Evolutionary conservation across 1,284 basidiomycete genomes (phyloP), one percentile per base, ranked within the genome.

Genomic region (Psilocybe mexicana): DNA sequence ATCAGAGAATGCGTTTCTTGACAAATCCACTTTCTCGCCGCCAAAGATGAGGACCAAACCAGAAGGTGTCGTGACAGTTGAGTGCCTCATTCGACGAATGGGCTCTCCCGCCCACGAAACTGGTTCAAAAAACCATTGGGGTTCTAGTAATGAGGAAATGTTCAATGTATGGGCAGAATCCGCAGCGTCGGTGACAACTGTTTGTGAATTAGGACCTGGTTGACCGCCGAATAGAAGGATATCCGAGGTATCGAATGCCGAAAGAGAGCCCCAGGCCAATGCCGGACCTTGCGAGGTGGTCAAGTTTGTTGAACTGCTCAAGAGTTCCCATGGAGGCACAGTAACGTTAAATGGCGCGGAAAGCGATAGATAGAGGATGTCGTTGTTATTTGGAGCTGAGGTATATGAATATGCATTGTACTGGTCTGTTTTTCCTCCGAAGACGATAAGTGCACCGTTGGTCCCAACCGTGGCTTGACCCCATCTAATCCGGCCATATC

Each of bases 241-340:
- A 23, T 76, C 67, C 7, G 82, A 73, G 3, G 72, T 71, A 57
- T 83, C 83, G 72, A 85, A 80, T 3, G 86, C 82, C 7, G 89
- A 88, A 38, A 94, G 72, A 0, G 88, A 86, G 67, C 93, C 89
- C 88, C 92, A 94, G n/a, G 89, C 83, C 14, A 93, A 77, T 5
- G 81, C 72, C 6, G 90, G 90, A 0, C 82, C 83, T 56, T 80
- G 77, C 0, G 76, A 69, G 28, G 72, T 70, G 2, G 80, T 75
- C 7, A 70, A 61, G 63, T 80, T 78, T 4, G 74, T 71, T 45
- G 81, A 79, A 38, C 76, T 77, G 59, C 75, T 76, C 59, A 87
- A 61, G 61, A 84, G 78, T 55, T 78, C 64, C 89, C 90, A 91
- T 11, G 91, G 88, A 0, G 91, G 85, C 2, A 80, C 80, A 0